Base-by-base conservation (phyloP, 2,329 filamentous ascomycete species). In the Hypocrella siamensis region DNA sequence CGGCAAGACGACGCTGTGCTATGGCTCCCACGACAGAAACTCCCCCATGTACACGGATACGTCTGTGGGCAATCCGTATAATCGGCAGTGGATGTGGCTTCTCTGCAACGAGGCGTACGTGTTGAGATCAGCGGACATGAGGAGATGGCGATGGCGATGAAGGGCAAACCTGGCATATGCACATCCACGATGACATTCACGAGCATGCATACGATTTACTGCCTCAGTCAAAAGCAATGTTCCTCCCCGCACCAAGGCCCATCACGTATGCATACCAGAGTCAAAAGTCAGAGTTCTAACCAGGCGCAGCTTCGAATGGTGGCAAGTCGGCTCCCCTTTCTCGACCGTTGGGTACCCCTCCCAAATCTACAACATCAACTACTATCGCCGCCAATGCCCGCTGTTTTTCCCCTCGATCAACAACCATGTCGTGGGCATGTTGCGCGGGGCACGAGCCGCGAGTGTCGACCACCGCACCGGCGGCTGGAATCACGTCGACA, bases 61-160 rank as follows among this genome's bases (percentile, higher is more conserved):
- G 14, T 53, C 49, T 2, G 27, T 18, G 15, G 14, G 16, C 30
- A 74, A 75, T 44, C 33, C 42, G 67, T 0, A 26, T 26, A 26
- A 28, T 18, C 27, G 27, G 27, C 66, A 71, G 38, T 77, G 69
- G 70, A 46, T 56, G 6, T 77, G 71, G 70, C 60, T 74, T 49
- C 56, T 62, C 2, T 76, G 73, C 56, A 75, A 76, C 44, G 67
- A 76, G 46, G 70, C 71, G 42, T 46, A 39, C 29, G n/a, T 63
- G n/a, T 12, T 14, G n/a, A 3, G 7, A 14, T 14, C n/a, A 7
- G 1, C 11, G 11, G 12, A 8, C 8, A 12, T 24, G 8, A 3
- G 8, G 8, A 3, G 12, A 22, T 7, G 21, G 21, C 8, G 21
- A 12, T 3, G 21, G 3, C 8, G 21, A 24, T 9, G 12, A 12